Base-by-base conservation (phyloP, 108 stramenopile species). In the Nitzschia putrida region DNA sequence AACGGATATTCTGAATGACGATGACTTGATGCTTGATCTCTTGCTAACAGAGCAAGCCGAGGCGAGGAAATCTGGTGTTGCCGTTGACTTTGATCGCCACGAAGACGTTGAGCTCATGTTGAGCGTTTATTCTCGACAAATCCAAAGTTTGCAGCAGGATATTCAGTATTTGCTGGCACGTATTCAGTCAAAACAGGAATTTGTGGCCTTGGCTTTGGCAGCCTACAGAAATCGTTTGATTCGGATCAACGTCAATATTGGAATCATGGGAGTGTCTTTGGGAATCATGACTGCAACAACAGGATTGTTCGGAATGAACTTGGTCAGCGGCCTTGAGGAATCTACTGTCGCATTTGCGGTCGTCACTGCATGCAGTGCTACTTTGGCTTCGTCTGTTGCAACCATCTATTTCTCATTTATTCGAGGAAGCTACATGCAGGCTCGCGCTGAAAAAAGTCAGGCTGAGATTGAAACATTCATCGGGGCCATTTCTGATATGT, bases 261-360 rank as follows among this genome's bases (percentile, higher is more conserved):
- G 76, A n/a, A 81, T 93, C 23, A 77, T 76, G 9, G 88, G 81
- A 7, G 73, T 94, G 1, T 76, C 79, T 5, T 55, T 88, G 3
- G 89, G 77, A 13, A 79, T 84, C 16, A 79, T 79, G 43, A 95
- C 92, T 9, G 81, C 88, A 5, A 76, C 85, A 7, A 87, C 95
- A n/a, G 95, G 92, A 1, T 87, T 88, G 60, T 95, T 88, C 74
- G 95, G 95, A 11, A 95, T 95, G 95, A 95, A 95, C 64, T 59
- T 95, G n/a, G 65, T 89, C 8, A 80, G 79, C 64, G 95, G 95
- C 1, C 66, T 82, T 5, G 95, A 95, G 68, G 59, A 84, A 10
- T 69, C 79, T 7, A 68, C 72, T 40, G 80, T 81, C 8, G 85
- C 88, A 2, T 92, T 95, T 68, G 68, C 66, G 10, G 38, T 76